Base-by-base conservation (phyloP, 2,329 filamentous ascomycete genomes). In the Talaromyces sp. region DNA sequence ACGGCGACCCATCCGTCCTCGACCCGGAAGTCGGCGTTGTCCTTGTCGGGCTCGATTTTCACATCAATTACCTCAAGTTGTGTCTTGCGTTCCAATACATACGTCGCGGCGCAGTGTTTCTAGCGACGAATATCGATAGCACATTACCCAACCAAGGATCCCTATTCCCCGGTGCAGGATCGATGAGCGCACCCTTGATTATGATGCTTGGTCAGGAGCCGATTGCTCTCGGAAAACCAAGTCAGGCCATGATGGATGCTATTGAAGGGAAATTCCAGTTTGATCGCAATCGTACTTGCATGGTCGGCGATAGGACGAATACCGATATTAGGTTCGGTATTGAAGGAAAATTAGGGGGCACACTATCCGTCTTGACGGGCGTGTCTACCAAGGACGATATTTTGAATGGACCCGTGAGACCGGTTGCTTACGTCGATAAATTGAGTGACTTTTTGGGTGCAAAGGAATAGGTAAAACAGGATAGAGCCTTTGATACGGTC, bases 171-270 rank as follows among this genome's bases (percentile, higher is more conserved):
- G 94, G 94, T 6, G 94, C 94, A 0, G 94, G 94, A 1, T 88
- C 89, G 1, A 87, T 90, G 63, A 86, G 87, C 52, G 85, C 89
- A 25, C 90, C 91, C 1, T 76, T 99, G 60, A 80, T 87, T 56
- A 88, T 88, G 71, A 90, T 90, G 80, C 79, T 83, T 3, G 77
- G 81, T 2, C 76, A 84, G 70, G 80, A 88, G 66, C 93, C 94
- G 0, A 75, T 91, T 33, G 86, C 89, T 2, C 77, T 97, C 40
- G 94, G 94, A 0, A 99, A 99, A 77, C 94, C 94, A 2, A 96
- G 91, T 71, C 91, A 96, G 78, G 93, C 93, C 3, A 99, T 99
- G 94, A 96, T 99, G 93, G 93, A 97, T 73, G 91, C 94, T 2
- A 89, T 99, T 58, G 93, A 97, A 78, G 93, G 93, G 59, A 96